Base-by-base conservation (phyloP, 805 yeast genomes). In the Blastobotrys chiropterorum region DNA sequence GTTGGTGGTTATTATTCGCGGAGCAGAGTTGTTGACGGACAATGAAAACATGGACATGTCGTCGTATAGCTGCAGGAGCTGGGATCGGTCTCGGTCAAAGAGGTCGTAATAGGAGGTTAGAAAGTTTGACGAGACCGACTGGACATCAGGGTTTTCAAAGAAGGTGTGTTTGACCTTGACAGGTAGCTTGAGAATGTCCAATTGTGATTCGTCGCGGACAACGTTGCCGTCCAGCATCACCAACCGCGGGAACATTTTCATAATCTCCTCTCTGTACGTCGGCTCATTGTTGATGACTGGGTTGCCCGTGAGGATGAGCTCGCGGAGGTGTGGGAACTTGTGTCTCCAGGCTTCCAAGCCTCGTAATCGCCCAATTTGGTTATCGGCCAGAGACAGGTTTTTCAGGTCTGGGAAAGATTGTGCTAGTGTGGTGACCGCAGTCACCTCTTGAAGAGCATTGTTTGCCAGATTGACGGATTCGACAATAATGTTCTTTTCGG, bases 21-120 rank as follows among this genome's bases (percentile, higher is more conserved):
- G 92, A 44, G 85, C 84, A 0, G 82, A 71, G 0, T 87, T 72
- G 68, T 89, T 95, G 19, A 84, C 81, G 54, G 86, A 85, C 50
- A 85, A 65, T 0, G 97, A 90, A 61, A 94, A 92, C 63, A 85
- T 87, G 0, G 97, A 88, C 61, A 84, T 85, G 46, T 79, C 78
- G 49, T 94, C 88, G 65, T 94, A 94, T 30, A 94, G 72, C 43
- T 78, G 76, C 66, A 85, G 65, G 47, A 94, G 72, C 52, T 84
- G 90, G 7, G 74, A 62, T 54, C 99, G 73, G 62, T 86, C 82
- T 3, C 77, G 61, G 70, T 94, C 99, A 95, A 96, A 94, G 47
- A 85, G 70, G 50, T 82, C 81, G 53, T 86, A 72, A 67, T 79
- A 94, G 58, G 86, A 85, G 26, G 88, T 68, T 4, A 90, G 72